Base-by-base conservation (phyloP, 495 filamentous ascomycete species). In the Talaromyces adpressus region DNA sequence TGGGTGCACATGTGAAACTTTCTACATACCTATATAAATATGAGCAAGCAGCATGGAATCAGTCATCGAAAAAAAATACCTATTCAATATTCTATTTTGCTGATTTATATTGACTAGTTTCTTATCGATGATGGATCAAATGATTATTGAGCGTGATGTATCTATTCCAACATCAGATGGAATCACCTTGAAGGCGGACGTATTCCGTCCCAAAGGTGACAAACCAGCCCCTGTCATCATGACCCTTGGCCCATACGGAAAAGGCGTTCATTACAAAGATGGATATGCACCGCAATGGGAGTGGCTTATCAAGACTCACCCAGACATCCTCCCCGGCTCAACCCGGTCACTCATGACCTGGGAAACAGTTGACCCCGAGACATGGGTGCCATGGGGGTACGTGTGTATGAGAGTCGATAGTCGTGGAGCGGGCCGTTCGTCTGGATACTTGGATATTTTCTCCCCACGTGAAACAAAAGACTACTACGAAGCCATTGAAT, bases 201-300 rank as follows among this genome's bases (percentile, higher is more conserved):
- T 67, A 11, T 30, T 67, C 57, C 25, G 59, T 11, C 65, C 63
- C 4, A 34, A 64, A 16, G 51, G 41, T 8, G 65, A 32, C 4
- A 6, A 51, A n/a, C 22, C 34, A 3, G 57, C 59, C 2, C 82
- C 84, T 0, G 82, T 83, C 1, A 67, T 87, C 0, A 77, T 83
- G 14, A 85, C 83, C 6, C 82, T 84, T 64, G 82, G 82, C 0
- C 84, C 84, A 0, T 86, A 86, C 68, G 83, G 82, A 11, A 86
- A 86, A 66, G 83, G 85, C 66, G 83, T 83, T n/a, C 74, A 72
- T 30, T 85, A 84, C 68, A 78, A 72, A 66, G 70, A 68, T 30
- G 68, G 61, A 5, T 67, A 58, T n/a, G 6, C 49, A 5, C 22
- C 23, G 3, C 23, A 51, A 22, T 52, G 39, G 39, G 22, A 61